phyloP scores from a whole-genome alignment of 257 asterid species.

The Capsicum chinense region DNA sequence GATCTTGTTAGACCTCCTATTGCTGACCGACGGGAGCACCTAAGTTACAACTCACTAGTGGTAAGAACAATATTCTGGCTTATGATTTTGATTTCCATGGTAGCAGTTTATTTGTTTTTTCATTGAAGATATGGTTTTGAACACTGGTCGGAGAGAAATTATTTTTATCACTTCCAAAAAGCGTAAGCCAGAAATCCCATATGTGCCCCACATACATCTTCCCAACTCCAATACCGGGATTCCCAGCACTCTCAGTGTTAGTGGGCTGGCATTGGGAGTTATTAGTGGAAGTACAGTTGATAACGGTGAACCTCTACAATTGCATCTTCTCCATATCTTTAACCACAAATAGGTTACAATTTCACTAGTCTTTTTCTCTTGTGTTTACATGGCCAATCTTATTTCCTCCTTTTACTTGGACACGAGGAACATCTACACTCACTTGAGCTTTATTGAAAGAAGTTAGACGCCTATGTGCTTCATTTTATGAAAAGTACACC shows the following conservation, averaged over 20 bases:
- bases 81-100: conserved; percentile 5
- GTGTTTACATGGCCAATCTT: background rate
- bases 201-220: background rate
- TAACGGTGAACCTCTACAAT: background rate
- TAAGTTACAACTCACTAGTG: conserved; percentile 89
- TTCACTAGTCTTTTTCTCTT: background rate
- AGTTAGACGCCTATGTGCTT: background rate
- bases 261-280: background rate
- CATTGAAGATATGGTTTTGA: conserved; percentile 8
- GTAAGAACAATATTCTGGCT: conserved; percentile 54
- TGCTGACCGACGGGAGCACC: conserved; percentile 95
- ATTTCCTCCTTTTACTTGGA: background rate
- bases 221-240: background rate
- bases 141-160: conserved; percentile 18
- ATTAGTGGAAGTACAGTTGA: conserved; percentile 14
- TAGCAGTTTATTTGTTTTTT: background rate
- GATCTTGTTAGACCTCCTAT: conserved; percentile 91
- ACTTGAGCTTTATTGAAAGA: background rate
- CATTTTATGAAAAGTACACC: background rate
- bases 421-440: background rate
- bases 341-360: background rate
- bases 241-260: background rate
- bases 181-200: background rate
- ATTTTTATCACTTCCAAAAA: conserved; percentile 15
- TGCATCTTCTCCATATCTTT: conserved; percentile 8